Percentiles rank a stretch among this genome's conserved stretches.
Conservation (phyloP, 225 moss, liverwort and hornwort genomes). For the Climacium dendroides region DNA sequence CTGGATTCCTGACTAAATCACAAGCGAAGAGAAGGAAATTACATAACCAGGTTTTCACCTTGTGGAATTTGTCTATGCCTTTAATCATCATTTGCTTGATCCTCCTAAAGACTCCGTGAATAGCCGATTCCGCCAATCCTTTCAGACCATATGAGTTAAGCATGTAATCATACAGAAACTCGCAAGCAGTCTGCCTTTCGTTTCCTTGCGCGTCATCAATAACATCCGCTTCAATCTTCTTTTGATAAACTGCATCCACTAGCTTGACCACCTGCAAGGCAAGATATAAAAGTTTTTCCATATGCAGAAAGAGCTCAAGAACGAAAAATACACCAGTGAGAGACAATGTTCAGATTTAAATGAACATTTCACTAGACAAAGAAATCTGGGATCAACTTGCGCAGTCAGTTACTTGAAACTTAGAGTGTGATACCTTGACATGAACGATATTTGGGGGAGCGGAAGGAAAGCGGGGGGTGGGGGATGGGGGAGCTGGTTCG, state of each 20-base stretch:
- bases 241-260: slow-evolving; percentile 61
- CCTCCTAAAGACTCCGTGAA: slow-evolving; percentile 83
- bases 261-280: slow-evolving; percentile 62
- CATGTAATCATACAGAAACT: slow-evolving; percentile 97
- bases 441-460: not conserved
- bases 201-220: slow-evolving; percentile 74
- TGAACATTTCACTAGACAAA: not conserved
- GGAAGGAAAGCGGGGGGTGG: no score
- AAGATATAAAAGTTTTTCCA: not conserved
- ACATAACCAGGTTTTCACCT: slow-evolving; percentile 15
- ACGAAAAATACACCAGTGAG: not conserved
- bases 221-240: slow-evolving; percentile 81
- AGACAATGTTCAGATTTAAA: not conserved
- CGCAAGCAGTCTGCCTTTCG: slow-evolving; percentile 86
- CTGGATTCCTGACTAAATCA: not conserved
- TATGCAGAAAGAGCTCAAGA: not conserved
- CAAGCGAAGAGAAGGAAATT: not conserved
- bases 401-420: not conserved
- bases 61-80: slow-evolving; percentile 74
- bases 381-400: not conserved
- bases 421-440: not conserved
- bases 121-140: slow-evolving; percentile 86
- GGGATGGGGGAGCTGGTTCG: not conserved
- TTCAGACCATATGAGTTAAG: slow-evolving; percentile 92
- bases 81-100: slow-evolving; percentile 54